Base-by-base conservation (phyloP, 805 yeast genomes). In the Huiozyma sinensis region DNA sequence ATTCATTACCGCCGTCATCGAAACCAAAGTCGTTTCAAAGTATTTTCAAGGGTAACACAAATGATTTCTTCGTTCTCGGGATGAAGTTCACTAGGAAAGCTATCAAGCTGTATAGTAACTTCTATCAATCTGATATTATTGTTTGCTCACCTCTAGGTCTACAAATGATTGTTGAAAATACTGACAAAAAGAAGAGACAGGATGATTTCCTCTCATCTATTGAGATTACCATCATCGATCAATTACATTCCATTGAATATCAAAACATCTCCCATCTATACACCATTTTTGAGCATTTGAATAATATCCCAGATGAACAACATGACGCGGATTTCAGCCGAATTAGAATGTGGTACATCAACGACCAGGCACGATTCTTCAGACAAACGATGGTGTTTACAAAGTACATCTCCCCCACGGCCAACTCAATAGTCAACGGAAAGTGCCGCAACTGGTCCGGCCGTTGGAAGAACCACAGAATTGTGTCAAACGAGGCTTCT, bases 71-170 rank as follows among this genome's bases (percentile, higher is more conserved):
- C 64, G 82, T 92, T 43, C 53, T 92, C 6, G 97, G 98, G n/a
- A 56, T 86, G 33, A 92, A 90, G 63, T 79, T 88, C 62, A 87
- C 97, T 1, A 75, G 96, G 56, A 90, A 88, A 59, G 74, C 95
- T 0, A 58, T 90, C 45, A 89, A 88, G 63, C 67, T 92, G 32
- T 92, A 83, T 63, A 75, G 95, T 10, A 78, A 86, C 27, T 87
- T 87, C 56, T 84, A 85, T 57, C 77, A 79, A 38, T 81, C 95
- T 1, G 98, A 92, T 64, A 69, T 92, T 12, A 79, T 92, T 10
- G 61, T 92, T 28, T 95, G 95, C 37, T 87, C 96, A 6, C 97
- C 98, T 3, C 72, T 92, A 47, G 97, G 97, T 0, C 67, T 92
- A 39, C 77, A 82, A 45, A 71, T 87, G 73, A 76, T 89, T 38